Percentiles rank a stretch among this genome's conserved stretches.
Conservation (phyloP, 768 basidiomycete genomes). For the Pleurotus tuoliensis region DNA sequence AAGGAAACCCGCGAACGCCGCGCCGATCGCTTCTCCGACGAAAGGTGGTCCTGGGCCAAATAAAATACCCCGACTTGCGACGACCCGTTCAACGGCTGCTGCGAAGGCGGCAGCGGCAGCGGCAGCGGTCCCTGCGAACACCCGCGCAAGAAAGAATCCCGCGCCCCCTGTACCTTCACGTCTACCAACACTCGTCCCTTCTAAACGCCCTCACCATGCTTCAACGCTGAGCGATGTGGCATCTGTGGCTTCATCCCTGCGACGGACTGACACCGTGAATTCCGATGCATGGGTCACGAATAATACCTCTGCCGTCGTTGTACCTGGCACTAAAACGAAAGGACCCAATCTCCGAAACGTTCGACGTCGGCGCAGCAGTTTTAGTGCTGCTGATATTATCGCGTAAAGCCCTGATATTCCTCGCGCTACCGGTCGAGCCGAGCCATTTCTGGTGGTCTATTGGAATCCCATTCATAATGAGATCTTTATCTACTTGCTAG, state of each 20-base stretch:
- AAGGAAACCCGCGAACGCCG: conserved; percentile 44
- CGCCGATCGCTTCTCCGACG: conserved; percentile 35
- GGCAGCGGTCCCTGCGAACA: conserved; percentile 30
- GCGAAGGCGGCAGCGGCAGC: conserved; percentile 39
- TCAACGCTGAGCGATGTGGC: conserved; percentile 50
- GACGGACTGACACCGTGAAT: conserved; percentile 28
- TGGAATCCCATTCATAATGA: conserved; percentile 8
- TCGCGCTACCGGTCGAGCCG: background rate
- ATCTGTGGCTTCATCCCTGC: conserved; percentile 33
- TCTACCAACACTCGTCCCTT: conserved; percentile 62
- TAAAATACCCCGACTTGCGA: conserved; percentile 65
- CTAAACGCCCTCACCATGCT: conserved; percentile 49
- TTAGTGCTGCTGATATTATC: conserved; percentile 82
- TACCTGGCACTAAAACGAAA: conserved; percentile 66
- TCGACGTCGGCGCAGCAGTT: conserved; percentile 78
- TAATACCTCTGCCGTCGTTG: conserved; percentile 64
- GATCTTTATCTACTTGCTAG: conserved; percentile 12
- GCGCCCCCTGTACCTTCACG: conserved; percentile 69
- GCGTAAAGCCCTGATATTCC: conserved; percentile 39
- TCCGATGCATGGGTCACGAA: conserved; percentile 77
- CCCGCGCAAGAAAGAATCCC: conserved; percentile 25
- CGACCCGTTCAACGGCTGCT: conserved; percentile 46
- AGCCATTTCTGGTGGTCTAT: background rate
- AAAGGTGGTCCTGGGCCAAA: conserved; percentile 54
- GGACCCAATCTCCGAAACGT: conserved; percentile 73